A percentile compares a stretch with the other conserved stretches of the same genome.
Evolutionary conservation across 1,139 yeast genomes (phyloP).

Genomic region (Pichia sp.): DNA sequence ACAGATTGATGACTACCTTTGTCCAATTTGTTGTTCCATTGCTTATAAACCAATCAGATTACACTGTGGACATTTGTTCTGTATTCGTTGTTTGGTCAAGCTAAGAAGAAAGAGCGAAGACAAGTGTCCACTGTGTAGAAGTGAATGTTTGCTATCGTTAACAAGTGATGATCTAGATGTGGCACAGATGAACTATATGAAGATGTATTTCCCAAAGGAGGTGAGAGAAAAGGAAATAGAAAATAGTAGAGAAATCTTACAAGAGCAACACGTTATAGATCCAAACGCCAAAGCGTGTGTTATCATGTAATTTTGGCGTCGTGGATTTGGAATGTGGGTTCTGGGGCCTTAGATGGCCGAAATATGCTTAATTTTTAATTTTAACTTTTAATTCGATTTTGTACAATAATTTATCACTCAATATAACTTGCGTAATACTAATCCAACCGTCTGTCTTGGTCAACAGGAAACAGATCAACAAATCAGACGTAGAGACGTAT

Average conservation of each 20-base stretch:
- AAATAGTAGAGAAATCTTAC: conserved; percentile 53
- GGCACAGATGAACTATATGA: conserved; percentile 52
- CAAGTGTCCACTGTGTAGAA: conserved; percentile 69
- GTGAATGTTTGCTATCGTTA: conserved; percentile 53
- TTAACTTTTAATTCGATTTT: too few species aligned
- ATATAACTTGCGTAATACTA: too few species aligned
- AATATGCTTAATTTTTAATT: too few species aligned
- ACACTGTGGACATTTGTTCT: conserved; percentile 63
- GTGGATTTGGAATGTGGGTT: too few species aligned
- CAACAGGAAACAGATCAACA: too few species aligned
- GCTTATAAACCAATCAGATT: conserved; percentile 71
- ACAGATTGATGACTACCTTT: conserved; percentile 70
- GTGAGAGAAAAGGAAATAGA: conserved; percentile 60
- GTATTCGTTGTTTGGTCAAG: conserved; percentile 69
- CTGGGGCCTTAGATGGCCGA: too few species aligned
- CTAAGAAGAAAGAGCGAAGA: conserved; percentile 56
- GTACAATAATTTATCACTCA: too few species aligned
- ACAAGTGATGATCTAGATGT: conserved; percentile 59
- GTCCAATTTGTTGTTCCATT: conserved; percentile 69
- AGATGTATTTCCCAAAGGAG: conserved; percentile 63
- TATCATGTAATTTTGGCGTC: conserved; percentile 19
- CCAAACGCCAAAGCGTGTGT: conserved; percentile 23
- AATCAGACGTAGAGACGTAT: too few species aligned
- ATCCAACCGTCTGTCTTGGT: too few species aligned
- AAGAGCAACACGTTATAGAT: conserved; percentile 34